Percentiles rank a stretch among this genome's conserved stretches.
Evolutionary conservation across 31 red algal species (phyloP).

Genomic region (Odonthalia washingtoniensis): DNA sequence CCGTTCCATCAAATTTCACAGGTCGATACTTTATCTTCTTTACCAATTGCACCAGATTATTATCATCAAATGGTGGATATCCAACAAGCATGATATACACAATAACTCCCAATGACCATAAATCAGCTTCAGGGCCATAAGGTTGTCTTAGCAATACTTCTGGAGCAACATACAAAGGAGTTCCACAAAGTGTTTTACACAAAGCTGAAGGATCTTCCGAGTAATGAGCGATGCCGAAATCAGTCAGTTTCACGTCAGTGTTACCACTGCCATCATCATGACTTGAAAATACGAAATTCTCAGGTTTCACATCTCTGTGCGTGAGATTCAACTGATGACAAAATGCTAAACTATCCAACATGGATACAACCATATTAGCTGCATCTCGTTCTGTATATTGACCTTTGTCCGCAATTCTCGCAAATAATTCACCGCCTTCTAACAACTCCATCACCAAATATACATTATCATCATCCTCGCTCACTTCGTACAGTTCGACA

Average conservation of each 20-base stretch:
- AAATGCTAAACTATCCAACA: conserved; percentile 86
- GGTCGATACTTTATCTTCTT: conserved; percentile 75
- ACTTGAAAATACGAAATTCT: conserved; percentile 89
- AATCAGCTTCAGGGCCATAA: conserved; percentile 87
- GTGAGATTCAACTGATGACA: conserved; percentile 85
- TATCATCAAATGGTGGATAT: conserved; percentile 94
- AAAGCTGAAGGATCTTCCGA: conserved; percentile 71
- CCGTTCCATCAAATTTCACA: conserved; percentile 69
- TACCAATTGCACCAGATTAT: conserved; percentile 78
- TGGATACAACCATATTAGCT: conserved; percentile 66
- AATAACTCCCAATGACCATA: conserved; percentile 94
- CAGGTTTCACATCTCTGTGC: conserved; percentile 98
- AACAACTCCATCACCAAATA: conserved; percentile 92
- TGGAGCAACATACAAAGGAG: conserved; percentile 96
- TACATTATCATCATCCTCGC: conserved; percentile 80
- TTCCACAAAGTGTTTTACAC: conserved; percentile 86
- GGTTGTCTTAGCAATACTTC: conserved; percentile 91
- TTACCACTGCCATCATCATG: conserved; percentile 48
- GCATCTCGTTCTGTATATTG: conserved; percentile 87
- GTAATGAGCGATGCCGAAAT: conserved; percentile 84
- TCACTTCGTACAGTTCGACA: conserved; percentile 83
- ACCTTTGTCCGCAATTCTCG: conserved; percentile 73
- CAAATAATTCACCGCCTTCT: conserved; percentile 91
- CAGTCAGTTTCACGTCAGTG: conserved; percentile 77
- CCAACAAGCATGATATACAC: conserved; percentile 96